Evolutionary conservation across 306 rosid genomes (phyloP).

Genomic region (Mucuna pruriens): DNA sequence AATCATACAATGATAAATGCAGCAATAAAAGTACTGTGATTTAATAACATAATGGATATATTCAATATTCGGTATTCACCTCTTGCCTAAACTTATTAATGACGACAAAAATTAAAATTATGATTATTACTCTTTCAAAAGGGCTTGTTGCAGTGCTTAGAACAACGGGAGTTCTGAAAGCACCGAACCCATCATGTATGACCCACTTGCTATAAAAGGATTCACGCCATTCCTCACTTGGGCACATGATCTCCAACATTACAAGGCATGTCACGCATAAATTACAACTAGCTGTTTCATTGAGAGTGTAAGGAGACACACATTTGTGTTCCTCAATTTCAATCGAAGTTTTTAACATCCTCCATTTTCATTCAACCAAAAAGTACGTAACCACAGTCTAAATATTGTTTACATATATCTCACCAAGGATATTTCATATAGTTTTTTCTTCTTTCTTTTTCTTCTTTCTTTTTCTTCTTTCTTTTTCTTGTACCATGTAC

Average conservation of each 20-base stretch:
- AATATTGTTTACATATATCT: neutral
- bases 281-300: neutral
- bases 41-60: neutral
- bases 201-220: constrained; percentile 31
- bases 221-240: neutral
- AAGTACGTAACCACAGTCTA: neutral
- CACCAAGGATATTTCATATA: neutral
- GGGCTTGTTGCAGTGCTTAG: neutral
- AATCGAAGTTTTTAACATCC: neutral
- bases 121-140: neutral
- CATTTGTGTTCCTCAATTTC: constrained; percentile 7
- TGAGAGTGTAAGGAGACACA: neutral
- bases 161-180: neutral
- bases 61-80: neutral
- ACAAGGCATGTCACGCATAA: neutral
- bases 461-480: too few species aligned
- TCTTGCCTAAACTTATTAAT: neutral
- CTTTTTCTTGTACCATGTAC: too few species aligned
- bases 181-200: neutral
- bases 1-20: neutral
- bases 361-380: neutral
- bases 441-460: neutral
- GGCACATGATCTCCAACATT: neutral
- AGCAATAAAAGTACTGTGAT: neutral
- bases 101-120: neutral